A percentile compares a stretch with the other conserved stretches of the same genome.
These are phyloP conservation scores for Microcos paniculata DNA, from an alignment of 345 rosid genomes.

Conservation along the genomic window DNA sequence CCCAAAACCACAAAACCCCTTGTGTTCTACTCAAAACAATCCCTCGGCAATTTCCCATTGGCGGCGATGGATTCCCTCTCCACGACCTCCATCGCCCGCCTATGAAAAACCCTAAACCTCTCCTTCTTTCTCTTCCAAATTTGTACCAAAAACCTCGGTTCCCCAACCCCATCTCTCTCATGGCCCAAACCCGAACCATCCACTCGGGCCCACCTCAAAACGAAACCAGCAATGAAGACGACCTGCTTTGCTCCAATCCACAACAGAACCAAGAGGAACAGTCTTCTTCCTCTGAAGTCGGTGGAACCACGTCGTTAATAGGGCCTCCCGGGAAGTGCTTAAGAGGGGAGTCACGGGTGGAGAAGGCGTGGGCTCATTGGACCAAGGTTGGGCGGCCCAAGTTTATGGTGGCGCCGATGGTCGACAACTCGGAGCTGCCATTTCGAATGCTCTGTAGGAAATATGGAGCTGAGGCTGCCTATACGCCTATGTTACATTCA, in stretches of 20 bases:
- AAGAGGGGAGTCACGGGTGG: constrained; percentile 43
- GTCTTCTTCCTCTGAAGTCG: constrained; percentile 14
- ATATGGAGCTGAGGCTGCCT: constrained; percentile 91
- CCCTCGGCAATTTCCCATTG: constrained; percentile 36
- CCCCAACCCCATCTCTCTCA: constrained; percentile 9
- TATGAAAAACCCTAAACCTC: constrained; percentile 40
- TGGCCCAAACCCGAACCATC: constrained; percentile 41
- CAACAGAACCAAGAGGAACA: constrained; percentile 12
- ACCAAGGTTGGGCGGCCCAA: constrained; percentile 70
- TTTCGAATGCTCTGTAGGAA: constrained; percentile 90
- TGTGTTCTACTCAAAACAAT: not conserved
- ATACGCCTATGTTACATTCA: constrained; percentile 94
- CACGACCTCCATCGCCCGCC: constrained; percentile 38
- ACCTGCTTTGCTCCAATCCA: constrained; percentile 34
- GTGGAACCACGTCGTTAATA: constrained; percentile 14
- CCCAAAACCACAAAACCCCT: too few relatives aligned
- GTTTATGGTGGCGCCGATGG: constrained; percentile 93
- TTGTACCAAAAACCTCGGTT: constrained; percentile 9
- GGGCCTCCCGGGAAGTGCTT: constrained; percentile 35
- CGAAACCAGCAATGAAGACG: constrained; percentile 27
- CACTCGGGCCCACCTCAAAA: constrained; percentile 21
- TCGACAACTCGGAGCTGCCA: constrained; percentile 96
- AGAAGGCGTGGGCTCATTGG: constrained; percentile 92
- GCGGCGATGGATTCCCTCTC: constrained; percentile 58
- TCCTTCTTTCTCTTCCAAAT: not conserved